Percentiles rank a stretch among this genome's conserved stretches.
phyloP scores from a whole-genome alignment of 1,139 yeast genomes.

The Lodderomyces orthopsilosis region DNA sequence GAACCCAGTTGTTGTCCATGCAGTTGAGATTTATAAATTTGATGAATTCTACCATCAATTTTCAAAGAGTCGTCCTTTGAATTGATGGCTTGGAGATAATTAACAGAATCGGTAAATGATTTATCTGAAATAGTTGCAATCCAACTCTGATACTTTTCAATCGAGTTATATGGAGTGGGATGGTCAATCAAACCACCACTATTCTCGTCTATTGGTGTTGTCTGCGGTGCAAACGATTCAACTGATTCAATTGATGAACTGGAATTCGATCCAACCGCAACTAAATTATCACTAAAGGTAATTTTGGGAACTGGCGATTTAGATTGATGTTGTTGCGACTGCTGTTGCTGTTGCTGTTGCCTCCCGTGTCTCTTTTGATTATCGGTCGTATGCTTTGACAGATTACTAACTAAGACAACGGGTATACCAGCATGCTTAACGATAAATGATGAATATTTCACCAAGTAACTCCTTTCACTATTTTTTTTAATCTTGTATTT shows the following conservation, averaged over 20 bases:
- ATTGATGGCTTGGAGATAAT: conserved; percentile 22
- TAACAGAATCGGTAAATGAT: conserved; percentile 25
- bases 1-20: background rate
- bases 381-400: background rate
- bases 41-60: conserved; percentile 29
- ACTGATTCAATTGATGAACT: conserved; percentile 15
- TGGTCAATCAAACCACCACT: background rate
- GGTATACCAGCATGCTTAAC: conserved; percentile 43
- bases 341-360: background rate
- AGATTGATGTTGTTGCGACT: conserved; percentile 1
- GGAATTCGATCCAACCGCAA: background rate
- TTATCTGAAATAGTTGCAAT: conserved; percentile 28
- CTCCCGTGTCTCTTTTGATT: conserved; percentile 18
- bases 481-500: conserved; percentile 33
- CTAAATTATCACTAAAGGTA: conserved; percentile 8
- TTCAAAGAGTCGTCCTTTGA: conserved; percentile 22
- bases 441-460: conserved; percentile 40
- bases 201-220: background rate
- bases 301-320: conserved; percentile 6
- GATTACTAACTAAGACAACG: conserved; percentile 34
- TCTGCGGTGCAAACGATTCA: conserved; percentile 14
- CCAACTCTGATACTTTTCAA: conserved; percentile 21
- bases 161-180: background rate
- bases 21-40: conserved; percentile 30
- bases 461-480: conserved; percentile 23